Evolutionary conservation across 768 basidiomycete genomes (phyloP), one percentile per base, ranked within the genome.

Genomic region (Tephrocybe sp.): DNA sequence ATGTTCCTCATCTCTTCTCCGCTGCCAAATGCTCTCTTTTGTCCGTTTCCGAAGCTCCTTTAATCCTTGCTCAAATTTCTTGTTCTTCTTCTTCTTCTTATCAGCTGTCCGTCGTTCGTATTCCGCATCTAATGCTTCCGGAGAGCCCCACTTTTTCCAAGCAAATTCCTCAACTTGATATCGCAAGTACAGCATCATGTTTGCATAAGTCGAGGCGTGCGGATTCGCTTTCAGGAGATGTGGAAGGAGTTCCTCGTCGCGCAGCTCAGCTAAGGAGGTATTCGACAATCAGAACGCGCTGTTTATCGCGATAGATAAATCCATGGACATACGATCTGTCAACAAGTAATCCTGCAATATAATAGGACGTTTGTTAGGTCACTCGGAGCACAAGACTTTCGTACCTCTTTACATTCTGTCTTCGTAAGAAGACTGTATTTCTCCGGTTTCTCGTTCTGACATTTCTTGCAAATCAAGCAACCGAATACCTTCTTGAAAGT

Each of bases 131-230:
- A 99, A 68, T 9, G 84, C 92, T 66, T 97, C 94, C 8, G 91
- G 79, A 1, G 93, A 90, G 0, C 93, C 95, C 97, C 97, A 99
- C 70, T 99, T 99, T 65, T 90, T 86, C 88, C 88, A 97, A 4
- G 97, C 96, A 68, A 95, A 98, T 39, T 86, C 90, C 67, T 99
- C 97, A 1, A 97, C 92, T 67, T 98, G 96, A 62, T 75, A 88
- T 28, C 97, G 85, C 4, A 98, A 76, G 70, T 90, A 98, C 18
- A 99, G 78, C 97, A 98, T 98, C 97, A 98, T 98, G 74, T 98
- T 99, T 26, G 90, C 89, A 64, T 90, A 99, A 0, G 95, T 98
- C 11, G 94, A 90, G 56, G 91, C 90, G 73, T 99, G 96, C 2
- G 97, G 97, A 67, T 99, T 99, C 20, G 57, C 57, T 54, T 61